Evolutionary conservation across 2,329 filamentous ascomycete genomes (phyloP).

Genomic region (Cercospora nicotianae): DNA sequence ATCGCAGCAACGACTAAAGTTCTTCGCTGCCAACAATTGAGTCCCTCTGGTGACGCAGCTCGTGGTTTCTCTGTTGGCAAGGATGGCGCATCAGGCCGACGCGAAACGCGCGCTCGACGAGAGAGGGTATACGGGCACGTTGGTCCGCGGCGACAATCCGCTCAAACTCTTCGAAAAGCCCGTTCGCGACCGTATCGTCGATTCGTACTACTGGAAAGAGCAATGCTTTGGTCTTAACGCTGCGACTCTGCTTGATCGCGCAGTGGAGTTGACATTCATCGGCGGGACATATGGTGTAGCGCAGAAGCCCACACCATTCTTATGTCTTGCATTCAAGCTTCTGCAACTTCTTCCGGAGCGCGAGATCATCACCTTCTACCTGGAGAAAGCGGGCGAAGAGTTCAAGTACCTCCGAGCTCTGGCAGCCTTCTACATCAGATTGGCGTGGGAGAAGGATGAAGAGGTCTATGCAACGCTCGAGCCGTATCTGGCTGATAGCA

Average conservation of each 20-base stretch:
- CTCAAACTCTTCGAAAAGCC: constrained; percentile 95
- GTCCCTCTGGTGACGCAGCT: not conserved
- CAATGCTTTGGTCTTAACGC: constrained; percentile 95
- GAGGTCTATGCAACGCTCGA: constrained; percentile 81
- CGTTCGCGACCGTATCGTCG: constrained; percentile 90
- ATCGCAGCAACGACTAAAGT: not conserved
- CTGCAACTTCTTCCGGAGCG: constrained; percentile 81
- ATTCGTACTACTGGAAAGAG: constrained; percentile 97
- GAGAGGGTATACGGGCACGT: constrained; percentile 72
- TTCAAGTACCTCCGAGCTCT: constrained; percentile 82
- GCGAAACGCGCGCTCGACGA: constrained; percentile 79
- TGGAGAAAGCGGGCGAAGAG: constrained; percentile 69
- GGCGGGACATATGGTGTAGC: constrained; percentile 83
- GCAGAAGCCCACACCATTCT: constrained; percentile 86
- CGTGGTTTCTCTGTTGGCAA: not conserved
- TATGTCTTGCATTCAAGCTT: constrained; percentile 93
- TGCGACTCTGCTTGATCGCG: constrained; percentile 78
- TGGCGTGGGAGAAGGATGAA: constrained; percentile 79
- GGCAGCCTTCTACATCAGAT: constrained; percentile 87
- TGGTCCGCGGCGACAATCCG: constrained; percentile 88
- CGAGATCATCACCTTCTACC: constrained; percentile 75
- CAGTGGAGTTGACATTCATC: constrained; percentile 78
- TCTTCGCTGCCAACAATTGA: not conserved
- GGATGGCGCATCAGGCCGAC: constrained; percentile 70
- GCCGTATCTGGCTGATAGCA: constrained; percentile 74